Percentiles rank a stretch among this genome's conserved stretches.
Conservation (phyloP, 2,329 filamentous ascomycete genomes). For the Hymenoscyphus scutula region DNA sequence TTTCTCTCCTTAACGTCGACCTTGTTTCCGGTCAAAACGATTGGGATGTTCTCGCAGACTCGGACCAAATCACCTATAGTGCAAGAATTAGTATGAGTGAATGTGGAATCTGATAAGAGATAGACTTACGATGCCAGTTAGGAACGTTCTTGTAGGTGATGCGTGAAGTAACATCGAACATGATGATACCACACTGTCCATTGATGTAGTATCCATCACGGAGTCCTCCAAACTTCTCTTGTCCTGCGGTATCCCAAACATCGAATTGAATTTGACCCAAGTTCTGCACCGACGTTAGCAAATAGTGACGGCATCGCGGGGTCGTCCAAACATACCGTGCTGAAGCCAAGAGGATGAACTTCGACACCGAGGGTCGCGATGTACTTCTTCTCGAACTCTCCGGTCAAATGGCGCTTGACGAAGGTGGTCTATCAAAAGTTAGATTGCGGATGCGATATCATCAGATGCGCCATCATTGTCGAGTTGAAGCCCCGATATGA, state of each 20-base stretch:
- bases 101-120: neutral
- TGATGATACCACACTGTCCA: constrained; percentile 99
- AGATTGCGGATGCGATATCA: constrained; percentile 22
- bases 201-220: constrained; percentile 99
- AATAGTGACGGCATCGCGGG: constrained; percentile 19
- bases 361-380: constrained; percentile 99
- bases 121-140: constrained; percentile 96
- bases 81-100: constrained; percentile 19
- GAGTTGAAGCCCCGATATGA: constrained; percentile 27
- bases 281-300: constrained; percentile 58
- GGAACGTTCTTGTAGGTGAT: constrained; percentile 99
- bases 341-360: constrained; percentile 97
- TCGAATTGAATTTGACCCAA: constrained; percentile 96
- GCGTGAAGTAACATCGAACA: constrained; percentile 99
- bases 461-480: constrained; percentile 23
- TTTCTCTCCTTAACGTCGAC: constrained; percentile 99
- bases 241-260: constrained; percentile 97
- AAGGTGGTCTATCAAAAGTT: constrained; percentile 78
- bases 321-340: constrained; percentile 70
- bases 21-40: constrained; percentile 98
- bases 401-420: constrained; percentile 99
- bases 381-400: constrained; percentile 99
- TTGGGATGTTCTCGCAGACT: constrained; percentile 98
- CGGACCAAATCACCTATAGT: constrained; percentile 86
- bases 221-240: constrained; percentile 99